These are phyloP conservation scores for Capillidium heterosporum DNA, from an alignment of 371 early-diverging fungal genomes.

Conservation along the genomic window DNA sequence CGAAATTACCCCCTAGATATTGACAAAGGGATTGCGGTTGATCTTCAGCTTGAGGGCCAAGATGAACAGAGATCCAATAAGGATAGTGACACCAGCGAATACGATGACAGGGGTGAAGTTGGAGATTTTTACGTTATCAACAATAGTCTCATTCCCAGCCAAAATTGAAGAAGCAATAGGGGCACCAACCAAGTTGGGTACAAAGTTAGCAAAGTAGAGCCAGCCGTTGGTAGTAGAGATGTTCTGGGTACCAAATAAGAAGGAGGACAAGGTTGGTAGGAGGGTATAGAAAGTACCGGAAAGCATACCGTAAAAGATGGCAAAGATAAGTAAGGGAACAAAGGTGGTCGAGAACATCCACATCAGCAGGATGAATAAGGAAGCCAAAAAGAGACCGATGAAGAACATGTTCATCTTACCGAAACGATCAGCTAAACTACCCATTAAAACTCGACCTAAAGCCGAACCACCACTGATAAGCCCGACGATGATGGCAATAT, in stretches of 20 bases:
- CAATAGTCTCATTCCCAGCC: constrained; percentile 6
- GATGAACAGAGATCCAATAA: not conserved
- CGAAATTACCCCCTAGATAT: too few species aligned
- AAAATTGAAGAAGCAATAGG: constrained; percentile 29
- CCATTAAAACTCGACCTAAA: constrained; percentile 40
- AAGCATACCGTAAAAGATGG: constrained; percentile 32
- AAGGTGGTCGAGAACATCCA: constrained; percentile 38
- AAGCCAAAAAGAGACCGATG: constrained; percentile 22
- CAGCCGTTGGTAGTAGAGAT: constrained; percentile 20
- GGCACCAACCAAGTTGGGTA: constrained; percentile 20
- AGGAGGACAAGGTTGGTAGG: constrained; percentile 21
- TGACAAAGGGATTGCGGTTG: not conserved
- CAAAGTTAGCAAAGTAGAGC: constrained; percentile 17
- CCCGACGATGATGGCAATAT: constrained; percentile 27
- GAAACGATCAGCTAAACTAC: constrained; percentile 30
- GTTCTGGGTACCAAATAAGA: constrained; percentile 24
- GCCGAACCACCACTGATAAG: constrained; percentile 33
- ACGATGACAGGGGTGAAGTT: constrained; percentile 1
- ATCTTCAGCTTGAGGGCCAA: not conserved
- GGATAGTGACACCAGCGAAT: not conserved
- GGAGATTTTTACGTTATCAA: not conserved
- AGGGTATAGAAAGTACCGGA: constrained; percentile 30
- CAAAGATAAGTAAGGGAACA: constrained; percentile 23
- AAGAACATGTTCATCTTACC: constrained; percentile 35
- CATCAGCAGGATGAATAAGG: constrained; percentile 25